A percentile compares a stretch with the other conserved stretches of the same genome.
Evolutionary conservation across 2,329 filamentous ascomycete genomes (phyloP).

Genomic region (Geoglossum cookeanum): DNA sequence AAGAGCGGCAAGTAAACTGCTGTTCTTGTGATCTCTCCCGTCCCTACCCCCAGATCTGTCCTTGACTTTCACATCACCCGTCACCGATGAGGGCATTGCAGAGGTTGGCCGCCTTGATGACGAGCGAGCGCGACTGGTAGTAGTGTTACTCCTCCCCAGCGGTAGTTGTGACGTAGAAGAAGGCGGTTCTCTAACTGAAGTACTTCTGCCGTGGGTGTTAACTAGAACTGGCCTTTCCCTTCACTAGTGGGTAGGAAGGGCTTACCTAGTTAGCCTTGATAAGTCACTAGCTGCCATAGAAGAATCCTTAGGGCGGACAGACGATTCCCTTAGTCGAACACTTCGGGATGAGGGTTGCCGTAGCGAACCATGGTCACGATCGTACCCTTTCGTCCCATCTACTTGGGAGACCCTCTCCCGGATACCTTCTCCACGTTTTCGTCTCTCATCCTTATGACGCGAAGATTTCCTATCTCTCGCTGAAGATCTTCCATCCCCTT

Average conservation of each 20-base stretch:
- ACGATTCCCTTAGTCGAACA: background rate
- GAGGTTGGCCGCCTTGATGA: background rate
- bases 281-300: background rate
- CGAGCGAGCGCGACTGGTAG: background rate
- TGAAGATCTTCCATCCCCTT: background rate
- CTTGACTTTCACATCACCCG: background rate
- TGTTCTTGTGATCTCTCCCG: background rate
- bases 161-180: background rate
- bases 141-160: background rate
- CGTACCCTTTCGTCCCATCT: background rate
- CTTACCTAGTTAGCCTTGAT: background rate
- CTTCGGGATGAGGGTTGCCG: background rate
- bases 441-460: background rate
- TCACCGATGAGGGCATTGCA: background rate
- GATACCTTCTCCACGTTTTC: background rate
- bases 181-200: background rate
- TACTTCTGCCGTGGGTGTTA: background rate
- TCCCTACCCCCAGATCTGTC: background rate
- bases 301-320: background rate
- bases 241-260: background rate
- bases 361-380: background rate
- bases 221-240: background rate
- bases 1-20: background rate
- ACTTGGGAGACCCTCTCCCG: background rate
- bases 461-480: background rate